phyloP scores from a whole-genome alignment of 2,329 filamentous ascomycete species.

The Seiridium cupressi region DNA sequence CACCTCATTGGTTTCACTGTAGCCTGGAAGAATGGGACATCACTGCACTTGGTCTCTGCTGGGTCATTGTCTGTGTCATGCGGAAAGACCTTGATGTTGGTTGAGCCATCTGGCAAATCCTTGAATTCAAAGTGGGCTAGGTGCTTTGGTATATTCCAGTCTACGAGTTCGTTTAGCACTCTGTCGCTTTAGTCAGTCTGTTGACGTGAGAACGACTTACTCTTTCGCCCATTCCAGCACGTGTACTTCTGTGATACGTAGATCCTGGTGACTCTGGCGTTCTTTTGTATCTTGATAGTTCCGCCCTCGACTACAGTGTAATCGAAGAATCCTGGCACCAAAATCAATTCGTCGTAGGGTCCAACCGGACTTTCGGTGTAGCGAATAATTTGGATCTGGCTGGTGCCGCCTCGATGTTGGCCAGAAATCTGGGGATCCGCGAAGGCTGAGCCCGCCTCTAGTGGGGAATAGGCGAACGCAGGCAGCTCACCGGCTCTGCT shows the following conservation, averaged over 20 bases:
- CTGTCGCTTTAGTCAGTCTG: neutral
- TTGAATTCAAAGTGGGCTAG: constrained; percentile 50
- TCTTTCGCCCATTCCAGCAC: constrained; percentile 50
- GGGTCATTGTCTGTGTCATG: constrained; percentile 32
- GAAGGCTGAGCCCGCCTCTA: constrained; percentile 41
- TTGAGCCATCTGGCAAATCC: constrained; percentile 31
- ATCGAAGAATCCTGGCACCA: constrained; percentile 45
- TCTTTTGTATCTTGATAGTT: constrained; percentile 30
- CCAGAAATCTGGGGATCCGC: constrained; percentile 29
- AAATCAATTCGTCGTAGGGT: constrained; percentile 51
- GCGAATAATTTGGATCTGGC: constrained; percentile 49
- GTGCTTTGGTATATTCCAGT: constrained; percentile 57
- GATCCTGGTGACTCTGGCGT: constrained; percentile 47
- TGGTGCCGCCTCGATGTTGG: constrained; percentile 41
- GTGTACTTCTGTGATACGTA: constrained; percentile 53
- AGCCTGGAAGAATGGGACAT: constrained; percentile 43
- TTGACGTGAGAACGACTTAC: constrained; percentile 27
- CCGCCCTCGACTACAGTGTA: constrained; percentile 35
- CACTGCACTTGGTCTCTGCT: constrained; percentile 29
- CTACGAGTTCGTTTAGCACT: constrained; percentile 23
- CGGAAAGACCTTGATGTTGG: constrained; percentile 42
- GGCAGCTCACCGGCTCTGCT: constrained; percentile 32
- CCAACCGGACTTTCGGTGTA: constrained; percentile 51
- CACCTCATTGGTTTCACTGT: constrained; percentile 40
- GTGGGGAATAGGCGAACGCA: constrained; percentile 40